Evolutionary conservation across 495 filamentous ascomycete genomes (phyloP).

Genomic region (Lasiosphaeria hispida): DNA sequence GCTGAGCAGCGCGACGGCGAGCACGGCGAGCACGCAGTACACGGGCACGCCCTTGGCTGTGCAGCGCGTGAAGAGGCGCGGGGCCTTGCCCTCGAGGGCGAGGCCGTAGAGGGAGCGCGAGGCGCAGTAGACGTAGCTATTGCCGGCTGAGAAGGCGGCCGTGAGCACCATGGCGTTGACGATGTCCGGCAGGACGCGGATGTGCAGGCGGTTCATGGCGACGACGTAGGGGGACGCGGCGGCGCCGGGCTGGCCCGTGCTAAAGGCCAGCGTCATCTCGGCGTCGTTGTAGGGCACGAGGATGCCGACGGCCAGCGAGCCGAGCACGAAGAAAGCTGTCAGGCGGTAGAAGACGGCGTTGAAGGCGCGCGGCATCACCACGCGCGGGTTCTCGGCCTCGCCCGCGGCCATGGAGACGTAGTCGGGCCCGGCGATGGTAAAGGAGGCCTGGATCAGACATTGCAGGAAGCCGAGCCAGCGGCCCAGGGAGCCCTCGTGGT

Average conservation of each 20-base stretch:
- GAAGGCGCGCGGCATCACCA: conserved; percentile 65
- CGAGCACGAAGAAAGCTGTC: conserved; percentile 72
- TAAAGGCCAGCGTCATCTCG: conserved; percentile 54
- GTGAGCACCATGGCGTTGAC: conserved; percentile 77
- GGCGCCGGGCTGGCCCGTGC: conserved; percentile 54
- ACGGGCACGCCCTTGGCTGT: conserved; percentile 59
- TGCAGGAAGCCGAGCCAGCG: conserved; percentile 71
- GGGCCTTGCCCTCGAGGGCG: conserved; percentile 65
- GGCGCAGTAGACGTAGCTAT: conserved; percentile 81
- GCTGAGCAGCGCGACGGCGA: conserved; percentile 62
- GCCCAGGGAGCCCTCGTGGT: conserved; percentile 57
- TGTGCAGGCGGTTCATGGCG: conserved; percentile 72
- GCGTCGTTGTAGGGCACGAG: conserved; percentile 58
- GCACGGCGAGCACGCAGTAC: conserved; percentile 59
- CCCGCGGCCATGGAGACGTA: conserved; percentile 77
- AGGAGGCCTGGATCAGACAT: conserved; percentile 71
- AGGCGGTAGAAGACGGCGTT: conserved; percentile 77
- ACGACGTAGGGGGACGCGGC: conserved; percentile 83
- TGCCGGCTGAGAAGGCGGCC: conserved; percentile 77
- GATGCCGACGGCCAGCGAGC: conserved; percentile 66
- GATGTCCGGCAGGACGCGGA: conserved; percentile 69
- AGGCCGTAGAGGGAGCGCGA: conserved; percentile 74
- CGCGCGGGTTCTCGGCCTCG: conserved; percentile 68
- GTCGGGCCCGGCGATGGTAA: conserved; percentile 78
- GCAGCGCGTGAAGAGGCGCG: conserved; percentile 61